phyloP scores from a whole-genome alignment of 768 basidiomycete species.

The Panaeolus papilionaceus region DNA sequence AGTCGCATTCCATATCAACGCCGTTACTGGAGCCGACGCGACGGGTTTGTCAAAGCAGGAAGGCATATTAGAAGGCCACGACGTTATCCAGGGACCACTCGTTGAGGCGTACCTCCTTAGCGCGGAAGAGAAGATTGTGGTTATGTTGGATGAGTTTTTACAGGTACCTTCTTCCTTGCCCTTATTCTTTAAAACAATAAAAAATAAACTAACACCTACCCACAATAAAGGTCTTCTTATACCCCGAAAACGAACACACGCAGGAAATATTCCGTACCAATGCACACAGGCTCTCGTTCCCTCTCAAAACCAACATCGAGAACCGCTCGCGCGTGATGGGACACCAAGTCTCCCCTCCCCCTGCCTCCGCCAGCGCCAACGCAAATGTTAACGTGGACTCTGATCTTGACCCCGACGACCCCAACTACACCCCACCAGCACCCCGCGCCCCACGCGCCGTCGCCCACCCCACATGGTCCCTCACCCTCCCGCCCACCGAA shows the following conservation, averaged over 20 bases:
- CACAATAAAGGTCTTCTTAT: conserved; percentile 59
- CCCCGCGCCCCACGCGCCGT: conserved; percentile 45
- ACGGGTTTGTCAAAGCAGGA: conserved; percentile 36
- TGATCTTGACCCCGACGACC: neutral
- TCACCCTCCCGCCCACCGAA: conserved; percentile 62
- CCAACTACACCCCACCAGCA: neutral
- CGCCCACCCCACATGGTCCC: conserved; percentile 71
- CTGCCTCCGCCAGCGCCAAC: no score
- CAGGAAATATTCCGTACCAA: conserved; percentile 49
- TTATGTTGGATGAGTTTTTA: conserved; percentile 77
- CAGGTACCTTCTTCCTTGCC: conserved; percentile 55
- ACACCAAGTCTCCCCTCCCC: conserved; percentile 52
- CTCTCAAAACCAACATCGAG: conserved; percentile 52
- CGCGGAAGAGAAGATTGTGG: conserved; percentile 52
- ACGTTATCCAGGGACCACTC: conserved; percentile 63
- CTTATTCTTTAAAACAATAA: conserved; percentile 1
- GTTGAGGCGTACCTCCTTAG: conserved; percentile 65
- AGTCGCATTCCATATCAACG: conserved; percentile 78
- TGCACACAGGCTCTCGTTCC: conserved; percentile 58
- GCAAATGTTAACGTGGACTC: no score
- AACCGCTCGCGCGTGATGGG: conserved; percentile 59
- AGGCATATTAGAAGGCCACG: conserved; percentile 60
- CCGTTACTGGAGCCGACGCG: conserved; percentile 76
- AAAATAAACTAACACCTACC: neutral
- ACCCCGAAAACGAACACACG: conserved; percentile 62